Conservation (phyloP, 495 filamentous ascomycete genomes). For the Aspergillus sparsus region DNA sequence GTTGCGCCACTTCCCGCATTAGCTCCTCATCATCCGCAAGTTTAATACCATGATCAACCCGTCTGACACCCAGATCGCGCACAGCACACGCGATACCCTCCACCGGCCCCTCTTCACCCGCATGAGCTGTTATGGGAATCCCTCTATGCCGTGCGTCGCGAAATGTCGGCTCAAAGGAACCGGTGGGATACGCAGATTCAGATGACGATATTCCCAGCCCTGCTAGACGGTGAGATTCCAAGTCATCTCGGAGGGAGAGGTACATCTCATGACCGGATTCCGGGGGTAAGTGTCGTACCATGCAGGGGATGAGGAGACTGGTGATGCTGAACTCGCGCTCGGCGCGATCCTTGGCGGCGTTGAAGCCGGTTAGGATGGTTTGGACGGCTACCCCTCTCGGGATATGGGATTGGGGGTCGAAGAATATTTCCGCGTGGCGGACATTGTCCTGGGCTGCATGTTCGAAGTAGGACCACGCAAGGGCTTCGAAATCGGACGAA, state of each 20-base stretch:
- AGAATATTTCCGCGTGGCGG: background rate
- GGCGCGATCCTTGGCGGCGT: background rate
- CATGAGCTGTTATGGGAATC: background rate
- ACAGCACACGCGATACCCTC: background rate
- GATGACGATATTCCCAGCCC: background rate
- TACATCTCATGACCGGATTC: conserved; percentile 1
- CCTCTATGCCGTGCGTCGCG: background rate
- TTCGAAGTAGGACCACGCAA: background rate
- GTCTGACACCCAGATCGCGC: background rate
- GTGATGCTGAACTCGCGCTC: conserved; percentile 1
- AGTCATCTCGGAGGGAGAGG: background rate
- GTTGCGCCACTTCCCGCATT: background rate
- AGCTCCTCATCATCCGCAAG: conserved; percentile 5
- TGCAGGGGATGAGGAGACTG: background rate
- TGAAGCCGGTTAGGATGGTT: conserved; percentile 1
- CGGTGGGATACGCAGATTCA: background rate
- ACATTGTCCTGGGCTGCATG: background rate
- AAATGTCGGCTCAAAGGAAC: background rate
- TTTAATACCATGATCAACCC: background rate
- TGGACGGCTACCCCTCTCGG: background rate
- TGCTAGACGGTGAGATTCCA: background rate
- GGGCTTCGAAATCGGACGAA: background rate
- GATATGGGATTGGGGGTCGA: background rate
- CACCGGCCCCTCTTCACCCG: background rate
- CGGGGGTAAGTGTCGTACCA: background rate